A percentile compares a stretch with the other conserved stretches of the same genome.
phyloP scores from a whole-genome alignment of 148 eudicot genomes.

The Hydrangea macrophylla region DNA sequence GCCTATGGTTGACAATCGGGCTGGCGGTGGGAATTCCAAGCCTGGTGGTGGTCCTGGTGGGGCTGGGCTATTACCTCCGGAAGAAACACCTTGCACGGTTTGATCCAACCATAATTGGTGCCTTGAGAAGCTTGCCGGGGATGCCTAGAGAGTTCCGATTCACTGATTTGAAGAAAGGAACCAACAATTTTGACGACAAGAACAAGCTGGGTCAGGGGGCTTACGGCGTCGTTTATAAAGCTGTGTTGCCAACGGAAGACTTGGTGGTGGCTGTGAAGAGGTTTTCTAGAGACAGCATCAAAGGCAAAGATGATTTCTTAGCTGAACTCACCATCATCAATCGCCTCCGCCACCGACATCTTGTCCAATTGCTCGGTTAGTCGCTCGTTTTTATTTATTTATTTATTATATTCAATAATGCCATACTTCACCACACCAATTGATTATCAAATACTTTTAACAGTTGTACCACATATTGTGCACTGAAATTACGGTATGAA shows the following conservation, averaged over 20 bases:
- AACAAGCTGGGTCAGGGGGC: constrained; percentile 77
- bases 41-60: constrained; percentile 14
- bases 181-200: constrained; percentile 61
- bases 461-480: no score
- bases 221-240: constrained; percentile 70
- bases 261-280: constrained; percentile 75
- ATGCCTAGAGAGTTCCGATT: constrained; percentile 69
- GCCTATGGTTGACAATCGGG: neutral
- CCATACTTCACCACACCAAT: no score
- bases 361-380: constrained; percentile 76
- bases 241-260: constrained; percentile 38
- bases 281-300: constrained; percentile 68
- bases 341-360: constrained; percentile 77
- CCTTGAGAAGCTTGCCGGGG: constrained; percentile 68
- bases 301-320: constrained; percentile 84
- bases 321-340: constrained; percentile 88
- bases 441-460: no score
- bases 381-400: neutral
- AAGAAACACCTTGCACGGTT: constrained; percentile 20
- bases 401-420: no score
- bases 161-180: constrained; percentile 68
- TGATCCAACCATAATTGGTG: constrained; percentile 50
- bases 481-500: no score
- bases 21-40: constrained; percentile 24
- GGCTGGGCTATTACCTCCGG: constrained; percentile 13